A percentile compares a stretch with the other conserved stretches of the same genome.
Evolutionary conservation across 108 stramenopile genomes (phyloP).

Genomic region (Conticribra guillardii): DNA sequence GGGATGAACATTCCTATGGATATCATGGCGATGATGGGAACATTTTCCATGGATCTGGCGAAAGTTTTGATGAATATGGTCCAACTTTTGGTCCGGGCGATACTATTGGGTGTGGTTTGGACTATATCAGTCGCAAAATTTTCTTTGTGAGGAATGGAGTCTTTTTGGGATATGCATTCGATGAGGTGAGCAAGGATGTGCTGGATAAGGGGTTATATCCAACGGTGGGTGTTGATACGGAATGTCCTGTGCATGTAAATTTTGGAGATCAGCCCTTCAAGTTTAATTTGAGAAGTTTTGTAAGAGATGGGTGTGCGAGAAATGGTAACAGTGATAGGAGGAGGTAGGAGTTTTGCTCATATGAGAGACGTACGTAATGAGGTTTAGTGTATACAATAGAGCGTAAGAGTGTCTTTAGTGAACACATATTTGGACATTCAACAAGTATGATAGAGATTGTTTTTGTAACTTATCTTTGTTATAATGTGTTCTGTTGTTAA

Average conservation of each 20-base stretch:
- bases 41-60: slow-evolving; percentile 75
- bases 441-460: too few relatives aligned
- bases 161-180: slow-evolving; percentile 85
- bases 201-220: slow-evolving; percentile 68
- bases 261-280: slow-evolving; percentile 70
- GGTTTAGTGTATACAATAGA: too few relatives aligned
- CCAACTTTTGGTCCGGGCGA: slow-evolving; percentile 81
- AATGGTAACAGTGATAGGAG: too few relatives aligned
- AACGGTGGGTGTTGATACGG: slow-evolving; percentile 80
- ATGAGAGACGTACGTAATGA: too few relatives aligned
- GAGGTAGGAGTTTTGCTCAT: too few relatives aligned
- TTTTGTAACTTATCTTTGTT: too few relatives aligned
- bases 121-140: slow-evolving; percentile 60
- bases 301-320: not conserved
- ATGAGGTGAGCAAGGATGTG: slow-evolving; percentile 33
- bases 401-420: too few relatives aligned
- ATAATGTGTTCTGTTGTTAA: too few relatives aligned
- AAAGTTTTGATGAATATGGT: slow-evolving; percentile 65
- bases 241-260: slow-evolving; percentile 63
- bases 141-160: slow-evolving; percentile 88
- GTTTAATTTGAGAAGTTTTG: slow-evolving; percentile 57
- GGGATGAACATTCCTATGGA: slow-evolving; percentile 74
- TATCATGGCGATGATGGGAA: slow-evolving; percentile 90
- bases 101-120: slow-evolving; percentile 87
- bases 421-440: too few relatives aligned